phyloP scores from a whole-genome alignment of 768 basidiomycete species.

The Suillus paluster region DNA sequence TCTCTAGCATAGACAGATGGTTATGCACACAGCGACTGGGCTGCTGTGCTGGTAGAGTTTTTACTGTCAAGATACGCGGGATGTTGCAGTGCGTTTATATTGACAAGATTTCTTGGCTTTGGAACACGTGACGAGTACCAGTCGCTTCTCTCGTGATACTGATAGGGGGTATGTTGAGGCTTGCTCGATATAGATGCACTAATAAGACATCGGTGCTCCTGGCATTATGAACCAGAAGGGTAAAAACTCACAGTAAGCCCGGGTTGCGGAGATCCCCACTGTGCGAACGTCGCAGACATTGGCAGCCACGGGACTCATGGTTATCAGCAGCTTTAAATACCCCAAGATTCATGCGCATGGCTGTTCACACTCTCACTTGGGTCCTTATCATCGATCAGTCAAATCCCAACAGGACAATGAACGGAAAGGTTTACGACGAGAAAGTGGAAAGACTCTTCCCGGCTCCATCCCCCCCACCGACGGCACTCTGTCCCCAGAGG shows the following conservation, averaged over 20 bases:
- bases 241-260: neutral
- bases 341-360: no score
- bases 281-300: no score
- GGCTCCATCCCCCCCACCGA: conserved; percentile 28
- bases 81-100: neutral
- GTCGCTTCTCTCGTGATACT: neutral
- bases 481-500: conserved; percentile 29
- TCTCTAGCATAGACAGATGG: neutral
- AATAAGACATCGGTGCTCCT: neutral
- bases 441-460: conserved; percentile 29
- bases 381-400: neutral
- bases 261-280: no score
- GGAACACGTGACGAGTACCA: neutral
- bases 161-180: no score
- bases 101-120: no score
- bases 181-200: neutral
- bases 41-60: neutral
- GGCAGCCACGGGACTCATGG: neutral
- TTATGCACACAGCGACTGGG: neutral
- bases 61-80: neutral
- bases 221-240: neutral
- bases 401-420: conserved; percentile 5
- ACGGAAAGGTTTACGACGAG: neutral
- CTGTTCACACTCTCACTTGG: neutral
- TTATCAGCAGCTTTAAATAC: neutral